Base-by-base conservation (phyloP, 139 green algal species). In the Chlamydomonas sphaeroides region DNA sequence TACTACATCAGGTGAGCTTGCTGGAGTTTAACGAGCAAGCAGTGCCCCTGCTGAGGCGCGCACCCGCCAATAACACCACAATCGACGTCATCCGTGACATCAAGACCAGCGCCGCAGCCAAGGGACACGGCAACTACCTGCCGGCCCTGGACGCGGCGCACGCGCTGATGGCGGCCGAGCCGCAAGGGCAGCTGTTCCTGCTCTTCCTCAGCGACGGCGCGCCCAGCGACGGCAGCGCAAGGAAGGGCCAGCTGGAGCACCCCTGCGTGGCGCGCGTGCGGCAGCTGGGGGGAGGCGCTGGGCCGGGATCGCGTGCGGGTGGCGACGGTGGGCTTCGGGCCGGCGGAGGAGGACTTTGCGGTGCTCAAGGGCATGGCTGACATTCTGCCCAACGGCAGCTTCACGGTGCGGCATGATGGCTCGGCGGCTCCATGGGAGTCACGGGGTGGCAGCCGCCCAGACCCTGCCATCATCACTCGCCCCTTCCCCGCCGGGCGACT, bases 131-230 rank as follows among this genome's bases (percentile, higher is more conserved):
- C 59, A 66, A 66, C n/a, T 89, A 86, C 71, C 70, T 89, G 26
- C 75, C 84, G 3, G 84, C 84, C 0, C 62, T 89, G 66, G 51
- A 83, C 56, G 56, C n/a, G 11, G 84, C 78, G 30, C 20, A 69
- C 11, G 17, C 38, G 0, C 45, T 85, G 51, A 38, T 86, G n/a
- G 36, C 61, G 42, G 59, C 4, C 20, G 20, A 62, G 8, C 3
- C 48, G n/a, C 36, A 51, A 23, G 56, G 8, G 15, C 66, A 78
- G 28, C 42, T 88, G 35, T 79, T 88, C 62, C 41, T 90, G 17
- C 35, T 88, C 23, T 79, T 90, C 51, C 80, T 90, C 28, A 77
- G 41, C 33, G 86, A 90, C 61, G 86, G 86, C 14, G 80, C 78
- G 28, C 86, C 86, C 53, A 87, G 78, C 73, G 86, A 90, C 68